Conservation (phyloP, 2,329 filamentous ascomycete genomes). For the Metarhizium anisopliae region DNA sequence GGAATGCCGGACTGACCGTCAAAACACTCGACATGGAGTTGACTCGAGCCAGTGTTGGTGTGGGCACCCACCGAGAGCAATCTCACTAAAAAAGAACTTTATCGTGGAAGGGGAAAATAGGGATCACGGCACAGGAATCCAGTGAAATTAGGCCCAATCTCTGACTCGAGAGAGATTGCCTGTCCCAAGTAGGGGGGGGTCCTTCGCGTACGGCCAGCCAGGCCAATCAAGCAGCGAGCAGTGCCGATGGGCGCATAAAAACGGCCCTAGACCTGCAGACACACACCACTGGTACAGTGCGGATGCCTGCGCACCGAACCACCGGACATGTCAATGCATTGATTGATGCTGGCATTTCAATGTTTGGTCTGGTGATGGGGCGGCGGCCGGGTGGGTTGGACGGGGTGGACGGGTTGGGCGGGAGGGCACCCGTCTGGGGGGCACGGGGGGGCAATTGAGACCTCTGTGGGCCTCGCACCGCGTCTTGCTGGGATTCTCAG, state of each 20-base stretch:
- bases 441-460: background rate
- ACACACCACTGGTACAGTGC: constrained; percentile 18
- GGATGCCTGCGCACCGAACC: constrained; percentile 1
- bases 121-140: constrained; percentile 14
- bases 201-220: background rate
- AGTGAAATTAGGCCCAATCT: constrained; percentile 16
- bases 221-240: constrained; percentile 11
- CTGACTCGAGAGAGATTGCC: constrained; percentile 17
- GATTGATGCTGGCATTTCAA: no score
- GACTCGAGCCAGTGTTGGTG: background rate
- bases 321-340: background rate
- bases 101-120: background rate
- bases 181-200: constrained; percentile 12
- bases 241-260: constrained; percentile 12
- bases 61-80: no score
- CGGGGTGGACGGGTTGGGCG: background rate
- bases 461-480: background rate
- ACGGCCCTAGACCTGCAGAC: constrained; percentile 9
- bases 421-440: constrained; percentile 4
- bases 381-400: no score
- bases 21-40: background rate
- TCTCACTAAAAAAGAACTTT: no score
- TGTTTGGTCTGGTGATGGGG: no score
- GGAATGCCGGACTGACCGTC: background rate
- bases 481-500: background rate